Evolutionary conservation across 2,329 filamentous ascomycete species (phyloP), one percentile per base, ranked within the genome.

Genomic region (Penicillium sp.): DNA sequence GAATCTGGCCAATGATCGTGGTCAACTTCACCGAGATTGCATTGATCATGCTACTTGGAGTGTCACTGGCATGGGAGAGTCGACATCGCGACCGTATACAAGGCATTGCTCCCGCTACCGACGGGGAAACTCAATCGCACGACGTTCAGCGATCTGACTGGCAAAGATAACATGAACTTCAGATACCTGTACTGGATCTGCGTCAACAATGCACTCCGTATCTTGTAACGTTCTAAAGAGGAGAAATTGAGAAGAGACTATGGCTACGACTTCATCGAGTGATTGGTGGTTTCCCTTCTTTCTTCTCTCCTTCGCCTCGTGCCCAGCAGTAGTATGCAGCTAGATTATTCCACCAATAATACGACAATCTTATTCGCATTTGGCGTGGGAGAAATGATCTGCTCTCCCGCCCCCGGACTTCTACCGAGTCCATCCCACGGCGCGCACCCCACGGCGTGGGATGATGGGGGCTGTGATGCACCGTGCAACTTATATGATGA

Each of bases 91-190:
- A 61, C n/a, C 45, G 50, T 15, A 7, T 29, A 4, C 52, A 57
- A 31, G 48, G 28, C 4, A 26, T 53, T 2, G 29, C 33, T 23
- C 33, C 38, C 13, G 51, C 51, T 13, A 46, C 33, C 12, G 49
- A 51, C 21, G 38, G 46, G 5, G 57, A 56, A 51, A 18, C 33
- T 62, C 42, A 72, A 78, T 59, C 66, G 64, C 13, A 79, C 76
- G 9, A 77, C 77, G 0, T 79, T 78, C 56, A 68, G 68, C 8
- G 78, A 81, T 61, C 62, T 79, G 70, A 80, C 77, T 3, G 77
- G 79, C 57, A 68, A 71, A 51, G 74, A 78, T 63, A 79, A 78
- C 44, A 44, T 70, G 45, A 77, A 78, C 24, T 65, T 66, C 36
- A 45, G 57, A 16, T 65, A 66, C 52, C 26, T 66, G 2, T 66